phyloP scores from a whole-genome alignment of 208 protist species.

The Trichomonas tenax region DNA sequence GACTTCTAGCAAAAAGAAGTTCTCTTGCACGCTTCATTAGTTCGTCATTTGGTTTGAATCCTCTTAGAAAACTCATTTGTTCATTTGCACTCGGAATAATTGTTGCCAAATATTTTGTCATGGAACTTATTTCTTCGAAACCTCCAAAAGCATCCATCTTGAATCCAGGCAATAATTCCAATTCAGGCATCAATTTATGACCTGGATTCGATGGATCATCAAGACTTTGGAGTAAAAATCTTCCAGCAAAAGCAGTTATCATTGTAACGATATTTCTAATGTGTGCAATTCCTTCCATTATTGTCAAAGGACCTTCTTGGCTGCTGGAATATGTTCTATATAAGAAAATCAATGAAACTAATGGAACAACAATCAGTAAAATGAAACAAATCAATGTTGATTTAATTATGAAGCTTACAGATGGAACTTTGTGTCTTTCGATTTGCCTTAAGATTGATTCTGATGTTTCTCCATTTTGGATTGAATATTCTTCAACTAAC shows the following conservation, averaged over 20 bases:
- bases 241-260: neutral
- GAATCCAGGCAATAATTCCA: too few species aligned
- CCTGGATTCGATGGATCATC: neutral
- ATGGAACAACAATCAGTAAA: neutral
- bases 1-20: neutral
- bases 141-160: neutral
- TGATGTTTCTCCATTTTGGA: neutral
- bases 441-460: neutral
- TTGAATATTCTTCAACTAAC: neutral
- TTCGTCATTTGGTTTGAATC: neutral
- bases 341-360: neutral
- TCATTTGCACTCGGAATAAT: neutral
- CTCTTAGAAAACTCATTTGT: neutral
- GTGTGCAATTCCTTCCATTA: neutral
- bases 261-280: neutral
- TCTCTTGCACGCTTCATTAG: neutral
- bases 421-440: neutral
- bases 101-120: neutral
- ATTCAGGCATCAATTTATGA: neutral
- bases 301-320: neutral
- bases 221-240: neutral
- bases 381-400: neutral
- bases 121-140: neutral
- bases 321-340: neutral
- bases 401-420: neutral